Evolutionary conservation across 2,329 filamentous ascomycete species (phyloP).

Genomic region (Claviceps lovelessii): DNA sequence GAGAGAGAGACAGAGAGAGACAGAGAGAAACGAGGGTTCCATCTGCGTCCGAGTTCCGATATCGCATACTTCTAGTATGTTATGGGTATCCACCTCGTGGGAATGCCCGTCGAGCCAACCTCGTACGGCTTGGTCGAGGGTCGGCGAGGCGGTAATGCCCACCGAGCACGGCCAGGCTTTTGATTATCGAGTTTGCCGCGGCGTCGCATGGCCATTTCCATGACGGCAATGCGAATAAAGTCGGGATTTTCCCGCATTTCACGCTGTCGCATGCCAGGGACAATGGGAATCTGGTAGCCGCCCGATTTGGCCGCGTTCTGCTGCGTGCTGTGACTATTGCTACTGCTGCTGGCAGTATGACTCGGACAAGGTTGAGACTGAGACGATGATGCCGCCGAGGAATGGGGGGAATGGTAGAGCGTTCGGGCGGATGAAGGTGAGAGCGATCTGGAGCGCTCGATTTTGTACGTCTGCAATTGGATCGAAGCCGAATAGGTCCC

Average conservation of each 20-base stretch:
- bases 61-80: conserved; percentile 9
- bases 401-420: conserved; percentile 1
- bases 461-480: conserved; percentile 58
- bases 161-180: conserved; percentile 51
- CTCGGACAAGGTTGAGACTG: background rate
- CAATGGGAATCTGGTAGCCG: conserved; percentile 18
- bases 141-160: conserved; percentile 53
- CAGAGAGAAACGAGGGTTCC: no score
- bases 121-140: conserved; percentile 38
- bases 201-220: conserved; percentile 59
- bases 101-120: conserved; percentile 43
- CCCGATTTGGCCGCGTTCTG: conserved; percentile 15
- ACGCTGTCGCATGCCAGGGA: conserved; percentile 41
- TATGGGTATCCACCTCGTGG: conserved; percentile 40
- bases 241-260: conserved; percentile 58
- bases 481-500: conserved; percentile 47
- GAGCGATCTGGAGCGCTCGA: conserved; percentile 32
- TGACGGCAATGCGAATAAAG: conserved; percentile 56
- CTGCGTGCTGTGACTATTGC: background rate
- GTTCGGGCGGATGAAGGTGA: conserved; percentile 16
- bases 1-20: no score
- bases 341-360: conserved; percentile 8
- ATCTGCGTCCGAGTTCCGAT: background rate
- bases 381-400: background rate
- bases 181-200: conserved; percentile 52